phyloP scores from a whole-genome alignment of 2,329 filamentous ascomycete genomes.

The Lizonia empirigonia region DNA sequence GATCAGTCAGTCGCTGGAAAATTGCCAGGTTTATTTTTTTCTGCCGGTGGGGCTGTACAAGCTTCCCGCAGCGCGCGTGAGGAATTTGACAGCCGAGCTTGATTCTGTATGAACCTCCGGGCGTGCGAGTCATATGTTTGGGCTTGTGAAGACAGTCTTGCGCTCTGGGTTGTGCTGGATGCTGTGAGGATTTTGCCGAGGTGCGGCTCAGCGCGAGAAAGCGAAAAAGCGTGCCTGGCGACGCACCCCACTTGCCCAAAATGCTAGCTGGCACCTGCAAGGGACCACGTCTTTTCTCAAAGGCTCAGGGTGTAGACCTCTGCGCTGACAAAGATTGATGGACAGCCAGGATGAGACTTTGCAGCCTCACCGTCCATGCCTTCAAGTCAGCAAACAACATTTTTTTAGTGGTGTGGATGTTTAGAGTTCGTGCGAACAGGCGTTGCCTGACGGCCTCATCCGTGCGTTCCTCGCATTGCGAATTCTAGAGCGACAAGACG shows the following conservation, averaged over 20 bases:
- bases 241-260: slow-evolving; percentile 1
- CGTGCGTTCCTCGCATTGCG: slow-evolving; percentile 2
- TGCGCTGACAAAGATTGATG: slow-evolving; percentile 8
- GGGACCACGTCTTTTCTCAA: slow-evolving; percentile 4
- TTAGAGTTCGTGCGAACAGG: neutral
- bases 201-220: slow-evolving; percentile 16
- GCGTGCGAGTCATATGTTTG: slow-evolving; percentile 10
- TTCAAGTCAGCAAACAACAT: too few species aligned
- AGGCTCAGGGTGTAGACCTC: slow-evolving; percentile 1
- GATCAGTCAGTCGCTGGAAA: slow-evolving; percentile 6
- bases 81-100: slow-evolving; percentile 18
- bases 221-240: slow-evolving; percentile 3
- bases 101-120: neutral
- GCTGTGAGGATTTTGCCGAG: slow-evolving; percentile 12
- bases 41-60: slow-evolving; percentile 16
- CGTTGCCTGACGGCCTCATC: slow-evolving; percentile 8
- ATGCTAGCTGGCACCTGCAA: slow-evolving; percentile 1
- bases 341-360: neutral
- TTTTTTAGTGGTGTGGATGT: neutral
- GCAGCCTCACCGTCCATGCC: neutral
- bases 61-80: slow-evolving; percentile 16
- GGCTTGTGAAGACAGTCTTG: slow-evolving; percentile 9
- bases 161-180: neutral
- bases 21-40: slow-evolving; percentile 3
- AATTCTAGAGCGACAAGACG: slow-evolving; percentile 6